Conservation (phyloP, 495 filamentous ascomycete genomes). For the Hypoxylon lienhwacheense region DNA sequence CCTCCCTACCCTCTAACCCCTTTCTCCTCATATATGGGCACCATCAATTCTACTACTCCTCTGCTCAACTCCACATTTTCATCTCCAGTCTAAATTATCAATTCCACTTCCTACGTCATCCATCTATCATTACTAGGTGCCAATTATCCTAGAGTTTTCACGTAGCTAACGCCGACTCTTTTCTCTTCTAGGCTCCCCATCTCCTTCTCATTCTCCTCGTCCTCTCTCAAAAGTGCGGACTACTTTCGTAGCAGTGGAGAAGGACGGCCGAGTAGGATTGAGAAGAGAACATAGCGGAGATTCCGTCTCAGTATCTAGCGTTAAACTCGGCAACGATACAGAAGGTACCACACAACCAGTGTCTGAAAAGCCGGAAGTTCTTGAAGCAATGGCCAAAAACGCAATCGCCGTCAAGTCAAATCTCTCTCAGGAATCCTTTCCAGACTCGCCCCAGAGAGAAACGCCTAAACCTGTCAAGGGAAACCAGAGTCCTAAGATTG, state of each 20-base stretch:
- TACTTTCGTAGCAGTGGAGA: conserved; percentile 80
- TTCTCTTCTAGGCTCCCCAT: conserved; percentile 29
- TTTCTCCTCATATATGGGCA: conserved; percentile 1
- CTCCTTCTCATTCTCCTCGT: conserved; percentile 51
- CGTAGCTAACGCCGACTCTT: conserved; percentile 35
- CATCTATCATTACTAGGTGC: conserved; percentile 7
- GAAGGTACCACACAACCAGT: conserved; percentile 36
- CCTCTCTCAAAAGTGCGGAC: conserved; percentile 79
- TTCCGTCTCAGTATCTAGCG: conserved; percentile 42
- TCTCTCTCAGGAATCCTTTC: conserved; percentile 40
- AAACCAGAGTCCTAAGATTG: conserved; percentile 23
- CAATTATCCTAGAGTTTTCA: background rate
- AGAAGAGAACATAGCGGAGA: conserved; percentile 48
- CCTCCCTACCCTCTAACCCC: background rate
- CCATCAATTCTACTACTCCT: conserved; percentile 4
- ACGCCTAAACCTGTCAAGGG: too few species aligned
- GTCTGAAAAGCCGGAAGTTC: conserved; percentile 39
- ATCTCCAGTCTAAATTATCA: conserved; percentile 7
- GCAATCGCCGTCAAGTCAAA: conserved; percentile 35
- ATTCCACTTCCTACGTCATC: conserved; percentile 17
- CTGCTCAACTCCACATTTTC: conserved; percentile 13
- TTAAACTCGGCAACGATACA: conserved; percentile 43
- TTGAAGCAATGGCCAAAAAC: conserved; percentile 38
- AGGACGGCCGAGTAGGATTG: conserved; percentile 55
- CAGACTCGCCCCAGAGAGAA: conserved; percentile 39